phyloP scores from a whole-genome alignment of 306 rosid species.

The Casuarina glauca region DNA sequence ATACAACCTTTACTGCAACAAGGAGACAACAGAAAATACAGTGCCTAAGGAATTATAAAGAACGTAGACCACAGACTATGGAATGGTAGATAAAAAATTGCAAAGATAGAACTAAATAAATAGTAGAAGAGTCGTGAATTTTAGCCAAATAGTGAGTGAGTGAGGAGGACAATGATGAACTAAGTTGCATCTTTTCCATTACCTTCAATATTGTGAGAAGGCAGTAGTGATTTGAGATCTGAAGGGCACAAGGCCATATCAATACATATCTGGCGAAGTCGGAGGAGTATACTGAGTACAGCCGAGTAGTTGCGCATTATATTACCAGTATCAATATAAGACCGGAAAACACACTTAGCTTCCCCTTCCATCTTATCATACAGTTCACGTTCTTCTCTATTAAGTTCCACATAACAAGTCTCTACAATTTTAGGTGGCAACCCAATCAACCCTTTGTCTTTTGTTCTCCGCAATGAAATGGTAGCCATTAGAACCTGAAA shows the following conservation, averaged over 20 bases:
- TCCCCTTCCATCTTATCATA: slow-evolving; percentile 58
- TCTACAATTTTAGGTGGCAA: slow-evolving; percentile 69
- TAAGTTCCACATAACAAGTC: slow-evolving; percentile 62
- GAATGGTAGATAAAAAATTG: not conserved
- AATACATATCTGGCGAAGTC: slow-evolving; percentile 83
- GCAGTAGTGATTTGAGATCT: slow-evolving; percentile 45
- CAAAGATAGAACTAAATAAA: not conserved
- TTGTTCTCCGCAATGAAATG: slow-evolving; percentile 76
- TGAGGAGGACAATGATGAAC: not conserved
- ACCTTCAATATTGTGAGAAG: slow-evolving; percentile 66
- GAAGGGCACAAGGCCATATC: slow-evolving; percentile 67
- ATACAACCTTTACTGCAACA: not conserved
- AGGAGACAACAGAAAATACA: not conserved
- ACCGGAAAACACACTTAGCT: slow-evolving; percentile 33
- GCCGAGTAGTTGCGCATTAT: slow-evolving; percentile 43
- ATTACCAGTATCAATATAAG: slow-evolving; percentile 22
- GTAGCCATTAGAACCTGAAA: slow-evolving; percentile 70
- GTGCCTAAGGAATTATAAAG: not conserved
- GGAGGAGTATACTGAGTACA: slow-evolving; percentile 56
- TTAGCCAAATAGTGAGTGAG: not conserved
- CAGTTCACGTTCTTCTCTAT: slow-evolving; percentile 62
- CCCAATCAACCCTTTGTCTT: slow-evolving; percentile 57
- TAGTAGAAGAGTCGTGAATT: not conserved
- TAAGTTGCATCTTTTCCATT: slow-evolving; percentile 6
- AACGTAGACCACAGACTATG: not conserved